Evolutionary conservation across 2,329 filamentous ascomycete genomes (phyloP).

Genomic region (Sarocladiaceae sp.): DNA sequence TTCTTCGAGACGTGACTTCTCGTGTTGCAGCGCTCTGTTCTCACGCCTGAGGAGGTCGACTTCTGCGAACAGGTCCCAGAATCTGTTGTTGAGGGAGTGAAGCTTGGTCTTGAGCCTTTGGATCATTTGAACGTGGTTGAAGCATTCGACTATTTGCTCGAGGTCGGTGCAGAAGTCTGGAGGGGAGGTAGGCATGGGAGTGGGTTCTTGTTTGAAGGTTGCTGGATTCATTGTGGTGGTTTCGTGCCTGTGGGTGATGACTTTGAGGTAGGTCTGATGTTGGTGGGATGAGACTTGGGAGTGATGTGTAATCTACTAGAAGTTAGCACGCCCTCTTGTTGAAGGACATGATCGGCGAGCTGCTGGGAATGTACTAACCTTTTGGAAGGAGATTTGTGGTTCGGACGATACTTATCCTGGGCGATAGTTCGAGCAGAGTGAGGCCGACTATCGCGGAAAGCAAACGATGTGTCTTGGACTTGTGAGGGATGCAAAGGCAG

Average conservation of each 20-base stretch:
- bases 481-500: no score
- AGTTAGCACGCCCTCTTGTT: no score
- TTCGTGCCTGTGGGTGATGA: not conserved
- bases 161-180: not conserved
- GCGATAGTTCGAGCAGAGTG: no score
- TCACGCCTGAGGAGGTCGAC: not conserved
- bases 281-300: no score
- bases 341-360: no score
- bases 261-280: no score
- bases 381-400: no score
- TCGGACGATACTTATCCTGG: no score
- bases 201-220: not conserved
- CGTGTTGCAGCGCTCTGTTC: not conserved
- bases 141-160: not conserved
- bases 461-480: no score
- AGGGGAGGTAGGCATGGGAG: not conserved
- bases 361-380: no score
- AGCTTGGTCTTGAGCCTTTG: not conserved
- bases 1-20: not conserved
- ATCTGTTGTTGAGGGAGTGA: not conserved
- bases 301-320: no score
- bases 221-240: not conserved
- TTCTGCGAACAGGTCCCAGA: not conserved
- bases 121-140: not conserved
- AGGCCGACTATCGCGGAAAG: no score